Base-by-base conservation (phyloP, 225 moss, liverwort and hornwort genomes). In the Physcomitrellopsis africana region DNA sequence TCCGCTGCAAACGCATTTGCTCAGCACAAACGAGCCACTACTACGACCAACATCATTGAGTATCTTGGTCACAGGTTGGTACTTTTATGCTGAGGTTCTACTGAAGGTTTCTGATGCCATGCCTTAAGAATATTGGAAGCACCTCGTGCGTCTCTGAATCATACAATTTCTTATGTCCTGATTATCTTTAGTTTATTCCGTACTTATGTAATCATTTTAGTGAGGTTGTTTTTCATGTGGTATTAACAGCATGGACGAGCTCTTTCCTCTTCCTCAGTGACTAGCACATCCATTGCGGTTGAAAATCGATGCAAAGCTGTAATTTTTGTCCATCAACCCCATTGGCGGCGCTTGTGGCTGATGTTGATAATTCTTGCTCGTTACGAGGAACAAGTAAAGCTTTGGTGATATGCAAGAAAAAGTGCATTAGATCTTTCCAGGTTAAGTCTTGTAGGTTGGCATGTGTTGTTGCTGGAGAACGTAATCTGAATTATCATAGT, bases 21-120 rank as follows among this genome's bases (percentile, higher is more conserved):
- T 9, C 90, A 86, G 75, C 90, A 93, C 72, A 95, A 77, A 78
- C 79, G 99, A 58, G 88, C 93, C 79, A 99, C 95, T 56, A 81
- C 93, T 41, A 93, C 99, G 27, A 87, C 86, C 44, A 90, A 99
- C 18, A 90, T 99, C 51, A 93, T 99, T 51, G 95, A 99, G 74
- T 83, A 63, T 52, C 85, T 93, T 24, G 95, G 87, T 58, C 92
- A 85, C 76, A 93, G 95, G 99, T 95, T 62, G 13, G 22, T 17
- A 49, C 15, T 42, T 67, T n/a, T 46, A 17, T 68, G 41, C 14
- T 62, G 9, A 10, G 32, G 32, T 37, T 37, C 32, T 37, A 37
- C 7, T 37, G 5, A 37, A 37, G 32, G 32, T 37, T 37, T 37
- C 32, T 37, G 32, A 37, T 37, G 32, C 7, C 32, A 37, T 37